These are phyloP conservation scores for Cercospora citrullina DNA, from an alignment of 2,329 filamentous ascomycete species.

Conservation along the genomic window DNA sequence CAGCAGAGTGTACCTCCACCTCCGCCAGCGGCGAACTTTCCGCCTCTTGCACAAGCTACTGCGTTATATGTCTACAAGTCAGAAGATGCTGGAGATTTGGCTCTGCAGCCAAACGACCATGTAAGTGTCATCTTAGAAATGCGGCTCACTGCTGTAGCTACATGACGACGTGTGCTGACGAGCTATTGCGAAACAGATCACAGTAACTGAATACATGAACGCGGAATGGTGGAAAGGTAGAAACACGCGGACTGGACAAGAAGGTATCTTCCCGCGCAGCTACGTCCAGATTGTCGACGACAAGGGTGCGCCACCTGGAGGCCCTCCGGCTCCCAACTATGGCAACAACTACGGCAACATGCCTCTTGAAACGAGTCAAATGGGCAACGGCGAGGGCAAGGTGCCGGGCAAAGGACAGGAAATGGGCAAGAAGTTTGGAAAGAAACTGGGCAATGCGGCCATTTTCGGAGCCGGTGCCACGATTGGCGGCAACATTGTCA, in stretches of 20 bases:
- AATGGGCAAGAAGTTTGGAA: slow-evolving; percentile 50
- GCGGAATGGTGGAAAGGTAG: slow-evolving; percentile 94
- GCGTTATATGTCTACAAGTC: slow-evolving; percentile 83
- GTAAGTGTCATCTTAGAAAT: slow-evolving; percentile 45
- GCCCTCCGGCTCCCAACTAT: slow-evolving; percentile 52
- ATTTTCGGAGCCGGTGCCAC: slow-evolving; percentile 93
- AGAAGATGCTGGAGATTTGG: slow-evolving; percentile 77
- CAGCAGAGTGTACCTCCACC: slow-evolving; percentile 47
- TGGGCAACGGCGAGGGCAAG: slow-evolving; percentile 49
- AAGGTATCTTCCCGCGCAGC: slow-evolving; percentile 93
- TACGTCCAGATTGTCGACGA: slow-evolving; percentile 76
- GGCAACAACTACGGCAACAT: slow-evolving; percentile 60
- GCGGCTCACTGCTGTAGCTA: not conserved
- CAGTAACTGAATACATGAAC: slow-evolving; percentile 90
- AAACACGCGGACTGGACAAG: slow-evolving; percentile 76
- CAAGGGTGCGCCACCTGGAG: slow-evolving; percentile 50
- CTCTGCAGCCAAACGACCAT: slow-evolving; percentile 76
- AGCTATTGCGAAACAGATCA: slow-evolving; percentile 28
- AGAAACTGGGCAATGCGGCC: slow-evolving; percentile 83
- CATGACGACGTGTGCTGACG: not conserved
- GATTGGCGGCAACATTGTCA: slow-evolving; percentile 61
- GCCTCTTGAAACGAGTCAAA: slow-evolving; percentile 71
- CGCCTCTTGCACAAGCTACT: slow-evolving; percentile 69
- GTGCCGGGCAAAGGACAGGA: slow-evolving; percentile 58
- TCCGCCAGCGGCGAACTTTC: slow-evolving; percentile 47